Percentiles rank a stretch among this genome's conserved stretches.
These are phyloP conservation scores for Penicillium oxalicum DNA, from an alignment of 2,329 filamentous ascomycete species.

Conservation along the genomic window DNA sequence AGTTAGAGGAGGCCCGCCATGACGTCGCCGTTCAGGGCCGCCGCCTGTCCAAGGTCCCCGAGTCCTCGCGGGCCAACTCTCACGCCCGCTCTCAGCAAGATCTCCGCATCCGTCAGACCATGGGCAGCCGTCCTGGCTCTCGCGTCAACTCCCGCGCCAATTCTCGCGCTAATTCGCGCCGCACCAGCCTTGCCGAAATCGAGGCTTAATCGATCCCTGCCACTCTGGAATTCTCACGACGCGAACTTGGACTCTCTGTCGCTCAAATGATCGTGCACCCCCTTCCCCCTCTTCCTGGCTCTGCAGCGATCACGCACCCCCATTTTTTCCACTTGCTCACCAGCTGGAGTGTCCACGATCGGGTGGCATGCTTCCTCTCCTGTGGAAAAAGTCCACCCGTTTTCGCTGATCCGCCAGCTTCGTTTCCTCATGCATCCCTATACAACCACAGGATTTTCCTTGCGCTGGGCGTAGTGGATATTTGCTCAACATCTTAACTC, in stretches of 20 bases:
- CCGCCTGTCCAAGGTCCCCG: constrained; percentile 30
- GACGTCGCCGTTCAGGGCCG: constrained; percentile 28
- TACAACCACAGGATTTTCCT: constrained; percentile 10
- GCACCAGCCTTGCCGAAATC: constrained; percentile 19
- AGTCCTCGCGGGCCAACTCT: constrained; percentile 32
- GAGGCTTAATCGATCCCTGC: background rate
- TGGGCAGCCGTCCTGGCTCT: constrained; percentile 33
- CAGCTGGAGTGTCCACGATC: too few species aligned
- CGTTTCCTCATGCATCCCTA: constrained; percentile 18
- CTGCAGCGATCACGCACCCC: too few species aligned
- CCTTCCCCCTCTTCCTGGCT: too few species aligned
- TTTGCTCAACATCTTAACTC: constrained; percentile 7
- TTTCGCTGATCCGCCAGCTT: constrained; percentile 12
- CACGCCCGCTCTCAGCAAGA: constrained; percentile 37
- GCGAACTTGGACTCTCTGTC: too few species aligned
- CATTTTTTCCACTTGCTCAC: too few species aligned
- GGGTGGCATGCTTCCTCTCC: too few species aligned
- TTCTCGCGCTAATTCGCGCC: constrained; percentile 24
- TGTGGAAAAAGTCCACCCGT: background rate
- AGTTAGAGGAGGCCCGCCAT: constrained; percentile 45
- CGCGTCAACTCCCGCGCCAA: constrained; percentile 28
- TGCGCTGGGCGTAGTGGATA: constrained; percentile 17
- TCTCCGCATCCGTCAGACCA: constrained; percentile 30
- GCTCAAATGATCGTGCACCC: too few species aligned
- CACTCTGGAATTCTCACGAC: too few species aligned